Percentiles rank a stretch among this genome's conserved stretches.
These are phyloP conservation scores for Bertia moriformis DNA, from an alignment of 2,329 filamentous ascomycete species.

Conservation along the genomic window DNA sequence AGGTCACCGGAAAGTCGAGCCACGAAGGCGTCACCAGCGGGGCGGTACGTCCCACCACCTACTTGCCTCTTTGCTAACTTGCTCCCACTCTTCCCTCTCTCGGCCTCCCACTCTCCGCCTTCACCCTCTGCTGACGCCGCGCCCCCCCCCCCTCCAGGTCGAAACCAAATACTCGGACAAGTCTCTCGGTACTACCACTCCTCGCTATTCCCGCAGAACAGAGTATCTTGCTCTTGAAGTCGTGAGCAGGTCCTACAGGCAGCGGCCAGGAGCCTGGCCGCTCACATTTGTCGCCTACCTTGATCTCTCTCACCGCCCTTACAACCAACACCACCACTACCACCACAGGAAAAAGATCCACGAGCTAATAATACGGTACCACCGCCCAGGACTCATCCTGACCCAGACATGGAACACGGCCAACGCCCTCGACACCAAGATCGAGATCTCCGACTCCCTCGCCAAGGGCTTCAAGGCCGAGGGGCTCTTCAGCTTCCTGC, in stretches of 20 bases:
- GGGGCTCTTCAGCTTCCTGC: constrained; percentile 87
- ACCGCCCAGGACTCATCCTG: constrained; percentile 76
- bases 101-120: background rate
- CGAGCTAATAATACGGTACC: constrained; percentile 42
- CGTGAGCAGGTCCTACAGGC: too few relatives aligned
- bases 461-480: constrained; percentile 97
- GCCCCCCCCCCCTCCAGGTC: constrained; percentile 43
- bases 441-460: constrained; percentile 91
- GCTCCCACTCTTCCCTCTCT: background rate
- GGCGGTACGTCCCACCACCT: constrained; percentile 55
- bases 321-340: too few relatives aligned
- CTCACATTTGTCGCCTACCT: constrained; percentile 23
- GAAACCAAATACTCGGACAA: constrained; percentile 92
- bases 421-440: constrained; percentile 94
- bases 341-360: too few relatives aligned
- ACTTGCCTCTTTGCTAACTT: background rate
- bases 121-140: too few relatives aligned
- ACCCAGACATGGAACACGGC: constrained; percentile 97
- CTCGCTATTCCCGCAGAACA: background rate
- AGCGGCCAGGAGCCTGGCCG: too few relatives aligned
- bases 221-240: background rate
- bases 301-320: too few relatives aligned
- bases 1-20: constrained; percentile 94
- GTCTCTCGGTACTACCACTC: constrained; percentile 61
- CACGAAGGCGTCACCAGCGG: constrained; percentile 88